Evolutionary conservation across 495 filamentous ascomycete genomes (phyloP).

Genomic region (Penicillium pulvis): DNA sequence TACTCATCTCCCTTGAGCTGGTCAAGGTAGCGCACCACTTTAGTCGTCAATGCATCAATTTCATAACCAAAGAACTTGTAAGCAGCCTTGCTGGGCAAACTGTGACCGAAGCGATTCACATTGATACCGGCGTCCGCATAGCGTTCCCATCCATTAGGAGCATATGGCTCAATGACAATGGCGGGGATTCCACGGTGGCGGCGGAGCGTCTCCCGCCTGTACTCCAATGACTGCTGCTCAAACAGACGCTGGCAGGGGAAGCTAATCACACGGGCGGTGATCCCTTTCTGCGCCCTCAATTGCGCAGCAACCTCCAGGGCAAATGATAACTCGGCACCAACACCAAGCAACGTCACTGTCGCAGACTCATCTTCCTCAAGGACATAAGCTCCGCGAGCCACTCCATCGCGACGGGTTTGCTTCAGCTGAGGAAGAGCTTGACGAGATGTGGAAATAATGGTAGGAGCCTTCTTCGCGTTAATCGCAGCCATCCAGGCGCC

Average conservation of each 20-base stretch:
- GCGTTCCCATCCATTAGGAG: slow-evolving; percentile 59
- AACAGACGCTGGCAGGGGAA: slow-evolving; percentile 59
- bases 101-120: slow-evolving; percentile 50
- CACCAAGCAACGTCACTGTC: slow-evolving; percentile 50
- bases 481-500: slow-evolving; percentile 57
- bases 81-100: slow-evolving; percentile 51
- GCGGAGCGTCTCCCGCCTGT: slow-evolving; percentile 45
- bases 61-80: slow-evolving; percentile 59
- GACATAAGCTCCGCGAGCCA: slow-evolving; percentile 50
- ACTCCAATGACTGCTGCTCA: slow-evolving; percentile 51
- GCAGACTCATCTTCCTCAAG: slow-evolving; percentile 44
- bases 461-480: slow-evolving; percentile 41
- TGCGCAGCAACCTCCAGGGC: slow-evolving; percentile 42
- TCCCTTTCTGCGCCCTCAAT: slow-evolving; percentile 32
- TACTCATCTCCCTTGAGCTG: slow-evolving; percentile 33
- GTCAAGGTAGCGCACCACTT: slow-evolving; percentile 47
- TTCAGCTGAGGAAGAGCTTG: slow-evolving; percentile 46
- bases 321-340: slow-evolving; percentile 50
- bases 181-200: slow-evolving; percentile 40
- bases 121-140: slow-evolving; percentile 56
- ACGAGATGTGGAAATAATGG: slow-evolving; percentile 53
- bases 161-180: slow-evolving; percentile 58
- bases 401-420: slow-evolving; percentile 43
- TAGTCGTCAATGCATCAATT: slow-evolving; percentile 41
- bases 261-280: slow-evolving; percentile 52